Evolutionary conservation across 2,329 filamentous ascomycete species (phyloP).

Genomic region (Epichloe brachyelytri): DNA sequence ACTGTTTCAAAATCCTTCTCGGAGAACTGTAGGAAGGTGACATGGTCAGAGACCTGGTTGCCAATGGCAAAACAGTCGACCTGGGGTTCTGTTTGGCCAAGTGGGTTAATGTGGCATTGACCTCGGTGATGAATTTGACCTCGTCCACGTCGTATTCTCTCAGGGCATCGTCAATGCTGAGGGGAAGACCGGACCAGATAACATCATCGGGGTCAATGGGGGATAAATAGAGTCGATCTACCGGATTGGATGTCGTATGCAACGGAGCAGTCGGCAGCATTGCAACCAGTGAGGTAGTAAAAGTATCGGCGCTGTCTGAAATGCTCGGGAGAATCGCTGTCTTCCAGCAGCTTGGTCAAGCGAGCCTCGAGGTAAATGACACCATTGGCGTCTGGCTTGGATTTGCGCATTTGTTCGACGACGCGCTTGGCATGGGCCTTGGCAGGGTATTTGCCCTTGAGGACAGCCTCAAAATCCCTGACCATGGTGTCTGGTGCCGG

Average conservation of each 20-base stretch:
- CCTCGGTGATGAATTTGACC: conserved; percentile 57
- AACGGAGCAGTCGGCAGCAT: conserved; percentile 66
- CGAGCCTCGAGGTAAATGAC: conserved; percentile 83
- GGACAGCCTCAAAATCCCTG: conserved; percentile 35
- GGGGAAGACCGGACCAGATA: conserved; percentile 83
- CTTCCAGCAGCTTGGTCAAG: conserved; percentile 69
- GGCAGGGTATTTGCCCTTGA: conserved; percentile 61
- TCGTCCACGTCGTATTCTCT: conserved; percentile 70
- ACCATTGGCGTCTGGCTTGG: conserved; percentile 50
- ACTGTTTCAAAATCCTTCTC: conserved; percentile 44
- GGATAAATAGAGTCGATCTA: conserved; percentile 78
- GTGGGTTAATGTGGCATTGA: conserved; percentile 58
- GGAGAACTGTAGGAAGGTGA: conserved; percentile 60
- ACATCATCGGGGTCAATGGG: conserved; percentile 78
- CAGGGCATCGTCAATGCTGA: conserved; percentile 63
- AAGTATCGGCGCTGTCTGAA: conserved; percentile 90
- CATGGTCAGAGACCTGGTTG: conserved; percentile 58
- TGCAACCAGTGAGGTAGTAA: conserved; percentile 83
- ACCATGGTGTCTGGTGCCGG: conserved; percentile 14
- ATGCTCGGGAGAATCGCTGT: conserved; percentile 71
- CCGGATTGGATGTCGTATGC: conserved; percentile 66
- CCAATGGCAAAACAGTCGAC: conserved; percentile 61
- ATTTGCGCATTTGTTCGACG: conserved; percentile 60
- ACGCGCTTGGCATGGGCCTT: conserved; percentile 79
- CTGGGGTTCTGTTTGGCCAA: conserved; percentile 26